Evolutionary conservation across 305 asterid genomes (phyloP), one percentile per base, ranked within the genome.

Genomic region (Fraxinus albicans): DNA sequence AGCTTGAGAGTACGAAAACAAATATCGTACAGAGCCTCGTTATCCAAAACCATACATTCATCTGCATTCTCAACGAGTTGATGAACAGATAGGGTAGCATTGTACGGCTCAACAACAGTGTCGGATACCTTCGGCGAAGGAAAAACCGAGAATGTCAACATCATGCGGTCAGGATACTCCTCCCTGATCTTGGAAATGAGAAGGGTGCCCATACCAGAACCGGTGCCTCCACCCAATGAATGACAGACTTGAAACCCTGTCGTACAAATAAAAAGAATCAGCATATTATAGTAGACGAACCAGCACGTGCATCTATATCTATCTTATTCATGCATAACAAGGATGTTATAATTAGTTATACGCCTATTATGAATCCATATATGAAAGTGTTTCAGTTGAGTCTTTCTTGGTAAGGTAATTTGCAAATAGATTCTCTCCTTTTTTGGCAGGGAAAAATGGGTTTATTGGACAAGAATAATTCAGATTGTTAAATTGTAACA

Each of bases 41-140:
- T 90, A 70, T 90, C 93, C 93, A 90, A 87, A 58, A 90, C 91
- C 93, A 90, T 90, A 79, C 93, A 90, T 80, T 90, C 93, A 34
- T 90, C 93, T 35, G 93, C 93, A 80, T 90, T 90, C 89, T 90
- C 93, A 47, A 90, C 93, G 15, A 90, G 93, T 58, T 90, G 93
- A 80, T 90, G 93, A 38, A 90, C 93, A 9, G 93, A 90, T 27
- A 90, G 82, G 7, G 93, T 90, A 80, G 93, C 93, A 82, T 90
- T 90, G 83, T 90, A 90, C 50, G 93, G 93, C 86, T 90, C 93
- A 7, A 90, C 93, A 77, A 90, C 93, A 36, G 93, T 90, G 86
- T 90, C 92, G 3, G 92, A 89, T 19, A 89, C 92, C 87, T 89
- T 89, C 0, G 92, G 92, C 4, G 92, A 89, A 81, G 92, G 92